A percentile compares a stretch with the other conserved stretches of the same genome.
phyloP scores from a whole-genome alignment of 768 basidiomycete species.

The Tubosaeta sp. region DNA sequence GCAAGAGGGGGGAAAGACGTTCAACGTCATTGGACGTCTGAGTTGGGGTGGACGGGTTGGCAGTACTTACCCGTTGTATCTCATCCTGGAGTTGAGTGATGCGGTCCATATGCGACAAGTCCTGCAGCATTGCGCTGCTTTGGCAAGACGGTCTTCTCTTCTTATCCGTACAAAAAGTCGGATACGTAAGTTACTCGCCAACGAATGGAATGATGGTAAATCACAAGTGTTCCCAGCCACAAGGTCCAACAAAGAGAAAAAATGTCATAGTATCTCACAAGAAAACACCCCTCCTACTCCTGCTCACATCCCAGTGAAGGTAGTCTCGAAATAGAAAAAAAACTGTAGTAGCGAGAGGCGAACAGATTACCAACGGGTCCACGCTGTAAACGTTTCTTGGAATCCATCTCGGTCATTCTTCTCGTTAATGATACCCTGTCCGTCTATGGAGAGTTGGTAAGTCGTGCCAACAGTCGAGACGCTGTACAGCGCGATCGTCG shows the following conservation, averaged over 20 bases:
- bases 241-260: neutral
- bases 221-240: neutral
- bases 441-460: conserved; percentile 38
- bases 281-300: neutral
- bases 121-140: conserved; percentile 82
- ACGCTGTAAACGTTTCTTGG: conserved; percentile 37
- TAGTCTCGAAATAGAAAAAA: neutral
- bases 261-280: neutral
- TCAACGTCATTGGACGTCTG: neutral
- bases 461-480: conserved; percentile 46
- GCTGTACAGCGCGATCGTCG: conserved; percentile 41
- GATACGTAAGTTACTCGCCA: conserved; percentile 11
- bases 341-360: neutral
- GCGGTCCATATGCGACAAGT: conserved; percentile 92
- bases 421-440: conserved; percentile 33
- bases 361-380: conserved; percentile 26
- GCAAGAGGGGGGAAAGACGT: neutral
- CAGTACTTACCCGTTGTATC: conserved; percentile 67
- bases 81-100: conserved; percentile 94
- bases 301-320: neutral
- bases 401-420: conserved; percentile 41
- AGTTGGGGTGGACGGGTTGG: neutral
- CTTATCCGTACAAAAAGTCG: conserved; percentile 8
- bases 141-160: conserved; percentile 5
- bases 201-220: conserved; percentile 1